Conservation (phyloP, 2,329 filamentous ascomycete genomes). For the Hymenoscyphus albidus region DNA sequence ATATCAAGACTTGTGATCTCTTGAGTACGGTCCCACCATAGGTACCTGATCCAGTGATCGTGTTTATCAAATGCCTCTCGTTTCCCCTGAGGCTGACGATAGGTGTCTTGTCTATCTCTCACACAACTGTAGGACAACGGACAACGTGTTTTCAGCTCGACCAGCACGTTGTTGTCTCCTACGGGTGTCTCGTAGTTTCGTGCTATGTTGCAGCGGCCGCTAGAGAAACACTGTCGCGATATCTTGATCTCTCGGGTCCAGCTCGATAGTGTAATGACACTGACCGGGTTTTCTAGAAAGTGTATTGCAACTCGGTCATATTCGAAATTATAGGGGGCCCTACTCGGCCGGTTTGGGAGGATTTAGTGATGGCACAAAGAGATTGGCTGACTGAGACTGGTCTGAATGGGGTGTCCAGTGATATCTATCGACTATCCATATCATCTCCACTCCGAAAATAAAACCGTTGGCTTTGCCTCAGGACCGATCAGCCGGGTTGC, state of each 20-base stretch:
- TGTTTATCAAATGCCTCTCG: neutral
- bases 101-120: neutral
- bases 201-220: neutral
- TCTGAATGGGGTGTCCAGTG: no score
- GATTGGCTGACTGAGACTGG: neutral
- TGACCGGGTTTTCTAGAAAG: neutral
- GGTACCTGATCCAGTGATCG: neutral
- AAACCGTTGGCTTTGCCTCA: neutral
- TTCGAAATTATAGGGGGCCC: neutral
- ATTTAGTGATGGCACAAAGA: neutral
- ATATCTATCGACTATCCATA: no score
- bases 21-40: neutral
- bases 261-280: neutral
- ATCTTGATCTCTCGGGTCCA: neutral
- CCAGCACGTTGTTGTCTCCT: neutral
- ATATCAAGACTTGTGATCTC: neutral
- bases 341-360: neutral
- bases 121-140: neutral
- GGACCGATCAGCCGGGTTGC: neutral
- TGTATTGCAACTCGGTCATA: neutral
- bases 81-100: neutral
- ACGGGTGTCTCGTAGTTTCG: neutral
- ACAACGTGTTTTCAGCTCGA: neutral
- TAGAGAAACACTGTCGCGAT: neutral
- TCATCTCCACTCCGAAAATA: neutral